Evolutionary conservation across 2,329 filamentous ascomycete genomes (phyloP), one percentile per base, ranked within the genome.

Genomic region (Neocucurbitaria cava): DNA sequence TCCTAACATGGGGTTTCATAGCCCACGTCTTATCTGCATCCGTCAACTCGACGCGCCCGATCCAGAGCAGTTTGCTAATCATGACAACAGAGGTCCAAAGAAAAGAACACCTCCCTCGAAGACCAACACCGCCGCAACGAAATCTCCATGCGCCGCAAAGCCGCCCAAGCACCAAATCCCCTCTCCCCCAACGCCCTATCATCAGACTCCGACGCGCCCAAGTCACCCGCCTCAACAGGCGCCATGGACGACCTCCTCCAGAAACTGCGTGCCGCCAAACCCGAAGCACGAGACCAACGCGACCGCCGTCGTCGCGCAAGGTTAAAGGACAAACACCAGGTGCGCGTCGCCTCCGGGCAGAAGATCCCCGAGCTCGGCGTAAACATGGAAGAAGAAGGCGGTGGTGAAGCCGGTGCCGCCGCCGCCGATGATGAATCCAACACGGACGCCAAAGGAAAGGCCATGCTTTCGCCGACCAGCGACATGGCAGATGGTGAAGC

Each of bases 211-310:
- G 79, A 80, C n/a, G 77, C 76, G n/a, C 71, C 72, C 54, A 75
- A 75, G 17, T 87, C 87, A 5, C 81, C 83, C 26, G 89, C 91
- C 21, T 89, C 86, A 51, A 92, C 91, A 6, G 95, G 94, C 49
- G 95, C 93, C 47, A 98, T 99, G 93, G 95, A 99, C 78, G 91
- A 90, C 36, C 81, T 99, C 21, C 85, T 99, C 44, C 92, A 97
- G 85, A 98, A 98, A 78, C 81, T 99, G 51, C 89, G 95, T 53
- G 93, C 92, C 51, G 95, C 95, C 1, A 94, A 93, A 51, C 94
- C 95, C 26, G 91, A 96, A 78, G 87, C 91, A 24, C 85, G 91
- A 74, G 93, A 97, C 74, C 90, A 96, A 75, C 86, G 94, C 70
- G 95, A 98, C 75, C 87, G 92, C 65, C 87, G 95, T 59, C 87